Percentiles rank a stretch among this genome's conserved stretches.
Evolutionary conservation across 768 basidiomycete species (phyloP).

Genomic region (Phlegmacium glaucopus): DNA sequence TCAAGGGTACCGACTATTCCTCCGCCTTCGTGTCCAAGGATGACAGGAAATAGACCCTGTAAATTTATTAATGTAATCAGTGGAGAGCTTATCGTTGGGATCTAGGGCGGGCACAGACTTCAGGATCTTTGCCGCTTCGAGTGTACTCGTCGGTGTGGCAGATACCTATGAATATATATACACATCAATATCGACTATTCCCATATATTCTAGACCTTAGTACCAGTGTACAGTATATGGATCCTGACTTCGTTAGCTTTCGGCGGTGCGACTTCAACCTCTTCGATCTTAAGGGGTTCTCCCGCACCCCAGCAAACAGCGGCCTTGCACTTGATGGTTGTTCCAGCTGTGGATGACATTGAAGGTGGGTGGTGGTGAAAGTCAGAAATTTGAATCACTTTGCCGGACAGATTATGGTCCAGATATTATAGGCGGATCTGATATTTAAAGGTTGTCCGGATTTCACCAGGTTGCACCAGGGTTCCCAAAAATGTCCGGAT

Average conservation of each 20-base stretch:
- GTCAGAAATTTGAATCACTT: neutral
- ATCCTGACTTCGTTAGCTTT: slow-evolving; percentile 89
- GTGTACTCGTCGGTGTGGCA: slow-evolving; percentile 99
- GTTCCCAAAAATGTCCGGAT: no score
- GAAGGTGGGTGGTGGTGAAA: slow-evolving; percentile 20
- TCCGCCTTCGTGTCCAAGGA: slow-evolving; percentile 94
- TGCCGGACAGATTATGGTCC: neutral
- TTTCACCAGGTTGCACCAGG: no score
- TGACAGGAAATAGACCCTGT: slow-evolving; percentile 86
- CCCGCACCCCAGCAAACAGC: slow-evolving; percentile 96
- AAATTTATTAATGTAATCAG: slow-evolving; percentile 11
- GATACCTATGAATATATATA: slow-evolving; percentile 62
- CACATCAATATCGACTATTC: neutral
- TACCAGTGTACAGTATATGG: slow-evolving; percentile 87
- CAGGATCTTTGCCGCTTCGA: slow-evolving; percentile 92
- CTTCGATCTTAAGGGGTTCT: slow-evolving; percentile 81
- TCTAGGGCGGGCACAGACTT: slow-evolving; percentile 46
- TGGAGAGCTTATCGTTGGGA: neutral
- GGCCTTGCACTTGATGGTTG: slow-evolving; percentile 84
- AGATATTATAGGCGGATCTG: no score
- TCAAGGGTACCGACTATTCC: slow-evolving; percentile 61
- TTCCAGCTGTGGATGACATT: slow-evolving; percentile 78
- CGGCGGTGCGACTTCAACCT: slow-evolving; percentile 93
- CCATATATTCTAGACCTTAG: slow-evolving; percentile 12
- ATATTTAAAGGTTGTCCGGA: no score